Conservation (phyloP, 768 basidiomycete genomes). For the Leccinum subgranulosum region DNA sequence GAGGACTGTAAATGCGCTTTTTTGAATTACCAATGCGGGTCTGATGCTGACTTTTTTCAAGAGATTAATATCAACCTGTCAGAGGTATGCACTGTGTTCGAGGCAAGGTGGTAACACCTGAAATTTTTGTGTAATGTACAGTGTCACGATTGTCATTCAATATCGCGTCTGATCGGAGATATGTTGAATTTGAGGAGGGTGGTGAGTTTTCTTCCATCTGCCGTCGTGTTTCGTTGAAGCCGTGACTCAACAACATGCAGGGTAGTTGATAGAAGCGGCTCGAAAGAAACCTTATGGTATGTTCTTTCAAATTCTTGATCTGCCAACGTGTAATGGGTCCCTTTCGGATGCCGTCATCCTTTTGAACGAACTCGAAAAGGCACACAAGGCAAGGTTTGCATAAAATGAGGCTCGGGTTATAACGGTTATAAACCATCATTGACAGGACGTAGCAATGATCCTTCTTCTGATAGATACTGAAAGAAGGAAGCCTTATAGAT, state of each 20-base stretch:
- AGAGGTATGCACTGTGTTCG: conserved; percentile 41
- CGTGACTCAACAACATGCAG: conserved; percentile 22
- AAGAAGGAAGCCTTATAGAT: conserved; percentile 87
- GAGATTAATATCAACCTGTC: conserved; percentile 95
- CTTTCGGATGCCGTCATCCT: conserved; percentile 50
- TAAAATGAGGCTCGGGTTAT: neutral
- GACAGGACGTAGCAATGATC: conserved; percentile 82
- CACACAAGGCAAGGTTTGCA: conserved; percentile 44
- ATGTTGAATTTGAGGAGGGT: conserved; percentile 72
- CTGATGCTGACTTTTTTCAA: neutral
- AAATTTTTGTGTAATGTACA: no score
- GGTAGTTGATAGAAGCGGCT: conserved; percentile 65
- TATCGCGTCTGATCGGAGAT: conserved; percentile 87
- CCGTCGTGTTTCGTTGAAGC: neutral
- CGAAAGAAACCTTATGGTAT: conserved; percentile 56
- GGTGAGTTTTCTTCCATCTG: conserved; percentile 40
- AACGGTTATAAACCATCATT: neutral
- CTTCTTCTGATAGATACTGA: conserved; percentile 86
- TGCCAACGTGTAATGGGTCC: neutral
- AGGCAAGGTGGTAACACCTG: no score
- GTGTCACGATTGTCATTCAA: conserved; percentile 30
- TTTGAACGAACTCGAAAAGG: conserved; percentile 70
- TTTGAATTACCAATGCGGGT: neutral
- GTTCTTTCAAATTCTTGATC: neutral
- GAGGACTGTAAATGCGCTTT: conserved; percentile 63